These are phyloP conservation scores for Gnomoniopsis smithogilvyi DNA, from an alignment of 2,329 filamentous ascomycete species.

Conservation along the genomic window DNA sequence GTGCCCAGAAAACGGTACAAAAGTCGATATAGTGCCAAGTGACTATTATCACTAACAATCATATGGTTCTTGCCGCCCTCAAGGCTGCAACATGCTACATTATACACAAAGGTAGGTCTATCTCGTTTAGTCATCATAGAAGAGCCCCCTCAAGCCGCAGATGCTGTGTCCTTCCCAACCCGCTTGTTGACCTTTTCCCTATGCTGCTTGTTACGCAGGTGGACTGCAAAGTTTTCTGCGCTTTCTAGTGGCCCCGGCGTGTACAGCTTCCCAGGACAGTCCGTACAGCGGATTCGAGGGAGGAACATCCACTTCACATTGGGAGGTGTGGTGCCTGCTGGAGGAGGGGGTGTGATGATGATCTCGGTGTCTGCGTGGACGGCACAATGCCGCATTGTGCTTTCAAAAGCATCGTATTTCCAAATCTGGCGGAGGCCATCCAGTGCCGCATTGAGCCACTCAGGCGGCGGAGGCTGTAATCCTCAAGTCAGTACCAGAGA, in stretches of 20 bases:
- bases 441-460: constrained; percentile 79
- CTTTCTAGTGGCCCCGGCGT: constrained; percentile 83
- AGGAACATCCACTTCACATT: constrained; percentile 78
- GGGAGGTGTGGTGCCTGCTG: constrained; percentile 45
- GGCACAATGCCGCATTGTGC: constrained; percentile 84
- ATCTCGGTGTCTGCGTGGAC: constrained; percentile 70
- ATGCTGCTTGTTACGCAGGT: constrained; percentile 82
- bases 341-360: constrained; percentile 51
- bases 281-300: constrained; percentile 84
- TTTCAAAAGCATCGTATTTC: constrained; percentile 81
- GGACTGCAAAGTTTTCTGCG: constrained; percentile 87
- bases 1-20: too few relatives aligned
- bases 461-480: constrained; percentile 73
- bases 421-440: constrained; percentile 67
- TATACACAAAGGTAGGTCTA: not conserved
- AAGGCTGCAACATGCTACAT: not conserved
- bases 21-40: not conserved
- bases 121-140: not conserved
- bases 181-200: constrained; percentile 64
- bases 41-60: not conserved
- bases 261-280: constrained; percentile 92
- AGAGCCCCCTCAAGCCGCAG: not conserved
- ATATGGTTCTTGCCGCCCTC: not conserved
- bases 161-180: constrained; percentile 27
- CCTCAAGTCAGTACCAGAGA: constrained; percentile 23